Conservation (phyloP, 106 monocot species). For the Phalaenopsis equestris region DNA sequence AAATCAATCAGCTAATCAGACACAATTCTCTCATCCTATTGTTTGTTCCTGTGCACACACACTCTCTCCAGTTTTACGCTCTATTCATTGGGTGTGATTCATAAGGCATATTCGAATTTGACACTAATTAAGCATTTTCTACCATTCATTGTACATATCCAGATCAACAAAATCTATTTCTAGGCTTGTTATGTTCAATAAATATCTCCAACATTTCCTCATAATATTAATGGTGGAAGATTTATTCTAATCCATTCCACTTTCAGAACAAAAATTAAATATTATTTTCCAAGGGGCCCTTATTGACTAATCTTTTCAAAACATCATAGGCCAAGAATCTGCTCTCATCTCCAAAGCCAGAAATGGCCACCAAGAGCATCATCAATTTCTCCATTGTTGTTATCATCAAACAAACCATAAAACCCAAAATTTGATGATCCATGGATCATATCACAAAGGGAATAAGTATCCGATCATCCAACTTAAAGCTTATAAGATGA, state of each 20-base stretch:
- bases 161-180: not conserved
- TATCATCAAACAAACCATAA: not conserved
- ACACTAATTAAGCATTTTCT: no score
- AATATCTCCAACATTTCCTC: not conserved
- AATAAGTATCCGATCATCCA: not conserved
- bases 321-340: not conserved
- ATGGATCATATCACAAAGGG: not conserved
- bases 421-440: not conserved
- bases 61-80: no score
- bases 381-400: not conserved
- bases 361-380: not conserved
- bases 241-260: not conserved
- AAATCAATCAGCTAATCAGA: no score
- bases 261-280: not conserved
- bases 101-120: no score
- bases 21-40: no score
- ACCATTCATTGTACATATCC: not conserved
- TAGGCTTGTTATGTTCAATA: not conserved
- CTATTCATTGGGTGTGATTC: no score
- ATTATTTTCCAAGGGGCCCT: not conserved
- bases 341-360: not conserved
- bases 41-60: no score
- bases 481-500: not conserved
- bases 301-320: not conserved
- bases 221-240: not conserved